Evolutionary conservation across 768 basidiomycete species (phyloP).

Genomic region (Serendipita sp.): DNA sequence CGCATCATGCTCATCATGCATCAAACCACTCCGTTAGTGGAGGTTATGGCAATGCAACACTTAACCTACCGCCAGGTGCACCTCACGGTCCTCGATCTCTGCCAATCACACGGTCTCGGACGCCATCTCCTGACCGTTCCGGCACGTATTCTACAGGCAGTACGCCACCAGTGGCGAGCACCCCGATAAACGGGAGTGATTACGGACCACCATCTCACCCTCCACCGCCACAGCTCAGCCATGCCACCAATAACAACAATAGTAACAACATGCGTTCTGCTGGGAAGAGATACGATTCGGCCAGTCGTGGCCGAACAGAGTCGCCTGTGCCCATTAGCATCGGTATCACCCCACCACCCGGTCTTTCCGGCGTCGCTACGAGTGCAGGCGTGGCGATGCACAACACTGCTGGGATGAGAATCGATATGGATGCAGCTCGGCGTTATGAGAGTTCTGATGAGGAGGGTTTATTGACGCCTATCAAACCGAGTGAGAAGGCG

Average conservation of each 20-base stretch:
- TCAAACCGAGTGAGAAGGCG: conserved; percentile 69
- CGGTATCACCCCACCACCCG: conserved; percentile 4
- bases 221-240: conserved; percentile 5
- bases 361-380: not conserved
- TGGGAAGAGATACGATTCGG: not conserved
- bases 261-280: not conserved
- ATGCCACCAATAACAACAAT: not conserved
- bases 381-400: conserved; percentile 1
- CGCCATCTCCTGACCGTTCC: conserved; percentile 50
- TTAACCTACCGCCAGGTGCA: conserved; percentile 28
- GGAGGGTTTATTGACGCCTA: conserved; percentile 19
- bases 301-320: not conserved
- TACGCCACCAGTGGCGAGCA: not conserved
- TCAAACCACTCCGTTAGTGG: not conserved
- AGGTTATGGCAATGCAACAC: not conserved
- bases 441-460: conserved; percentile 9
- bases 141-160: not conserved
- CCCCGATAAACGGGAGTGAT: not conserved
- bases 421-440: conserved; percentile 5
- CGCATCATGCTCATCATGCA: not conserved
- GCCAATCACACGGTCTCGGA: conserved; percentile 33
- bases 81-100: conserved; percentile 54
- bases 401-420: conserved; percentile 5
- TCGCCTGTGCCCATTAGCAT: not conserved
- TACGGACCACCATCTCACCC: not conserved